Percentiles rank a stretch among this genome's conserved stretches.
Evolutionary conservation across 345 rosid species (phyloP).

Genomic region (Lenwebbia sp.): DNA sequence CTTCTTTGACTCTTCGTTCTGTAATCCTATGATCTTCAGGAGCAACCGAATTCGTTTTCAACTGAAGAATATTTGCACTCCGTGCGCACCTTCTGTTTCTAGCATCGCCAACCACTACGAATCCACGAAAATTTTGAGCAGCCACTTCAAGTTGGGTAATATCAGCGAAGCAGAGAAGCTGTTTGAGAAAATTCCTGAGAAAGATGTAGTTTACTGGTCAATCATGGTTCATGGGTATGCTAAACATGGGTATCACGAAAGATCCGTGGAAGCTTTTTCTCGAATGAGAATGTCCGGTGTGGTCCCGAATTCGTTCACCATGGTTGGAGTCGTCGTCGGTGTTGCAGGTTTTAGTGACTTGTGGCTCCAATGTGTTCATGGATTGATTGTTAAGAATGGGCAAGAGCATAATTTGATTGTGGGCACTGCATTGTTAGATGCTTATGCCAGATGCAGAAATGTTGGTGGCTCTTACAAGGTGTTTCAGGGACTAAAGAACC

Average conservation of each 20-base stretch:
- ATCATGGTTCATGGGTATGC: slow-evolving; percentile 33
- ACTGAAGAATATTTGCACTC: not conserved
- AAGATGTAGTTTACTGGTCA: slow-evolving; percentile 28
- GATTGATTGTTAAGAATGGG: slow-evolving; percentile 18
- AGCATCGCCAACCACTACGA: not conserved
- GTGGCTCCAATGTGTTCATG: slow-evolving; percentile 19
- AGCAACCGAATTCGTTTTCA: not conserved
- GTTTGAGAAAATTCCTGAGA: slow-evolving; percentile 22
- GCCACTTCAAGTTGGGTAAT: slow-evolving; percentile 10
- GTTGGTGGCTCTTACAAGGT: slow-evolving; percentile 10
- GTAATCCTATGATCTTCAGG: not conserved
- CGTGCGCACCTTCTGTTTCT: not conserved
- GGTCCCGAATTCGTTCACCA: slow-evolving; percentile 30
- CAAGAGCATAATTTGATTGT: slow-evolving; percentile 16
- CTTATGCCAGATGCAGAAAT: slow-evolving; percentile 28
- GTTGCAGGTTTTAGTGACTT: slow-evolving; percentile 3
- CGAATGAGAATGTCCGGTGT: slow-evolving; percentile 19
- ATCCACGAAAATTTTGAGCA: slow-evolving; percentile 9
- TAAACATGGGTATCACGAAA: slow-evolving; percentile 11
- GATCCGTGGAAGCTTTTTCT: slow-evolving; percentile 16
- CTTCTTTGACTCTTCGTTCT: not conserved
- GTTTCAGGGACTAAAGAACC: slow-evolving; percentile 16
- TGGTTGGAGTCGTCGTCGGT: slow-evolving; percentile 30
- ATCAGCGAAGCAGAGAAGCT: slow-evolving; percentile 18
- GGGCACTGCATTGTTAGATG: slow-evolving; percentile 22